A percentile compares a stretch with the other conserved stretches of the same genome.
These are phyloP conservation scores for Dendrobium officinale DNA, from an alignment of 106 monocot genomes.

Conservation along the genomic window DNA sequence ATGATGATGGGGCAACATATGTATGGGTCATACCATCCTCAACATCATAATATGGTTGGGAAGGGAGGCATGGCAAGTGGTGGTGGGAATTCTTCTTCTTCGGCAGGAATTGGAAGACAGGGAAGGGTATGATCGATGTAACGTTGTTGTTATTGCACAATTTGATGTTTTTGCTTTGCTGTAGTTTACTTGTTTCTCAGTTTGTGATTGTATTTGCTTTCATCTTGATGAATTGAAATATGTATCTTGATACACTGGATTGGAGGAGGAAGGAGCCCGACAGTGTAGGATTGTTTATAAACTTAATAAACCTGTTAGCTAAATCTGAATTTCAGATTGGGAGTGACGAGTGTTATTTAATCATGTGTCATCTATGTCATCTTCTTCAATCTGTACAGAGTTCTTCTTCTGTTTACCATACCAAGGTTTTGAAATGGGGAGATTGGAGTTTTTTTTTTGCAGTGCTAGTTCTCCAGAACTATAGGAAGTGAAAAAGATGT, in stretches of 20 bases:
- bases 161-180: not conserved
- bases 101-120: constrained; percentile 19
- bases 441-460: not conserved
- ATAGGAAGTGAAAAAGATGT: too few relatives aligned
- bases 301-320: too few relatives aligned
- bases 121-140: constrained; percentile 8
- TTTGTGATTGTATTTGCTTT: not conserved
- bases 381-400: not conserved
- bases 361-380: not conserved
- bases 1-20: constrained; percentile 32
- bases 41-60: constrained; percentile 21
- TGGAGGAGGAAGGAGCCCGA: not conserved
- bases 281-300: not conserved
- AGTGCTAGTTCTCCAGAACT: too few relatives aligned
- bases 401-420: not conserved
- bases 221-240: not conserved
- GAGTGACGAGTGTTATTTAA: not conserved
- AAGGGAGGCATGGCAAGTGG: not conserved
- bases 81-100: constrained; percentile 5
- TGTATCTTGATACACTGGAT: not conserved
- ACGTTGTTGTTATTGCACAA: not conserved
- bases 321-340: not conserved
- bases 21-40: constrained; percentile 17
- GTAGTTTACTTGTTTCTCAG: not conserved
- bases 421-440: not conserved